These are phyloP conservation scores for Aspergillus calidoustus DNA, from an alignment of 2,329 filamentous ascomycete genomes.

Conservation along the genomic window DNA sequence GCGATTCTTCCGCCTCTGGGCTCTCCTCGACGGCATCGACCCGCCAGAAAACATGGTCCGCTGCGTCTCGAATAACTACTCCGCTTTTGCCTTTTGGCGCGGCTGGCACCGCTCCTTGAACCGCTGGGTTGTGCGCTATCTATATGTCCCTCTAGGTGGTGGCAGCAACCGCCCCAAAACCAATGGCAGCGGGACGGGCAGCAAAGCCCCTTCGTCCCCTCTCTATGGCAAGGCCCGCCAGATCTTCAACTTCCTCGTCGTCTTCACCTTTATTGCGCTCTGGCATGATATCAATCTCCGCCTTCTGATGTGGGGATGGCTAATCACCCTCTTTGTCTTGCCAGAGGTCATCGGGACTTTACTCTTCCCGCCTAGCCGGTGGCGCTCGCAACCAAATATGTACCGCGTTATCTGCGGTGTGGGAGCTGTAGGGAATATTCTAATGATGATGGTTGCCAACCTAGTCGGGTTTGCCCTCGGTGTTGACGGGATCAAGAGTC, in stretches of 20 bases:
- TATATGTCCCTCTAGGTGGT: slow-evolving; percentile 90
- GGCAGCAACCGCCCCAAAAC: slow-evolving; percentile 40
- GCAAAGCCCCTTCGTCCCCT: slow-evolving; percentile 36
- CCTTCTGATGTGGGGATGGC: slow-evolving; percentile 94
- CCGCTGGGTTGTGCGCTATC: slow-evolving; percentile 90
- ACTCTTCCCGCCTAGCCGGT: slow-evolving; percentile 75
- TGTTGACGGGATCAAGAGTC: slow-evolving; percentile 78
- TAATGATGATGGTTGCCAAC: slow-evolving; percentile 97
- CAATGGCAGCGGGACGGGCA: slow-evolving; percentile 21
- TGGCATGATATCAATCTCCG: slow-evolving; percentile 97
- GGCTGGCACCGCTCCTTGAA: slow-evolving; percentile 96
- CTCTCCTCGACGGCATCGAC: slow-evolving; percentile 86
- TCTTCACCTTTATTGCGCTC: slow-evolving; percentile 95
- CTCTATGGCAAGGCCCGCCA: slow-evolving; percentile 59
- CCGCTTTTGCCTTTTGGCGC: slow-evolving; percentile 89
- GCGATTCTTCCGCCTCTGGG: slow-evolving; percentile 99
- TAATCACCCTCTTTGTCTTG: slow-evolving; percentile 90
- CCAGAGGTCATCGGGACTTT: slow-evolving; percentile 77
- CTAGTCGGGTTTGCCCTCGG: slow-evolving; percentile 94
- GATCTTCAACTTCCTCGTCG: slow-evolving; percentile 75
- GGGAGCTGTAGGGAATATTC: slow-evolving; percentile 79
- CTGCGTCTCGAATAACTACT: slow-evolving; percentile 95
- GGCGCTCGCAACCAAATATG: slow-evolving; percentile 68
- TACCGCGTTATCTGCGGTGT: slow-evolving; percentile 82
- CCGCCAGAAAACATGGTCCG: slow-evolving; percentile 98